Evolutionary conservation across 2,329 filamentous ascomycete genomes (phyloP), one percentile per base, ranked within the genome.

Genomic region (Stemphylium lycopersici): DNA sequence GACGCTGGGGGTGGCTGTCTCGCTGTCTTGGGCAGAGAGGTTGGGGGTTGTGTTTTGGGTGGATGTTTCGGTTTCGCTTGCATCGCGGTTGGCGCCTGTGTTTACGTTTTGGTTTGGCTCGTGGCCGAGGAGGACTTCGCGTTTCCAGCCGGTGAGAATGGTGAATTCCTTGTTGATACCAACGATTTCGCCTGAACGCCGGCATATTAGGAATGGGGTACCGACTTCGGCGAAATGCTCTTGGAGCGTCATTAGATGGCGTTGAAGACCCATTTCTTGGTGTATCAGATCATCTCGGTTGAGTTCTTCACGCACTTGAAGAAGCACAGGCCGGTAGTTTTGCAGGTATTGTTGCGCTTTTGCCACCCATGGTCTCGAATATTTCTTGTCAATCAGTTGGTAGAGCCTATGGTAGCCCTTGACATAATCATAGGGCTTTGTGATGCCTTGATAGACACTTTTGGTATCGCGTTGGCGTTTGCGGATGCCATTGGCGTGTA

Each of bases 201-300:
- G 87, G 69, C 91, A 96, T 22, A 98, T 91, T 53, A 99, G 87
- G 0, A 93, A 96, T 0, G 95, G 95, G 3, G 92, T 96, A 34
- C 91, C 91, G 56, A 89, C 91, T 60, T 91, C 87, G 52, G 90
- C 87, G 79, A 97, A 90, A 63, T 96, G 89, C 61, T 96, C 91
- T 71, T 98, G 91, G 68, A 96, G 96, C 72, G 96, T 92, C 69
- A 92, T 91, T 10, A 98, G 81, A 0, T 91, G 96, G 33, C 95
- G 86, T 76, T 99, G 95, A 71, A 98, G 91, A 68, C 90, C 96
- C 77, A 96, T 96, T 75, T 99, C 95, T 90, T 96, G 96, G 74
- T 98, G 97, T 18, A 99, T 87, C 24, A 98, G 81, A 74, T 99
- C 95, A 67, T 95, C 89, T 15, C 88, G 83, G 61, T 91, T 93